Conservation (phyloP, 1,139 yeast genomes). For the Chernovozyma aurita region DNA sequence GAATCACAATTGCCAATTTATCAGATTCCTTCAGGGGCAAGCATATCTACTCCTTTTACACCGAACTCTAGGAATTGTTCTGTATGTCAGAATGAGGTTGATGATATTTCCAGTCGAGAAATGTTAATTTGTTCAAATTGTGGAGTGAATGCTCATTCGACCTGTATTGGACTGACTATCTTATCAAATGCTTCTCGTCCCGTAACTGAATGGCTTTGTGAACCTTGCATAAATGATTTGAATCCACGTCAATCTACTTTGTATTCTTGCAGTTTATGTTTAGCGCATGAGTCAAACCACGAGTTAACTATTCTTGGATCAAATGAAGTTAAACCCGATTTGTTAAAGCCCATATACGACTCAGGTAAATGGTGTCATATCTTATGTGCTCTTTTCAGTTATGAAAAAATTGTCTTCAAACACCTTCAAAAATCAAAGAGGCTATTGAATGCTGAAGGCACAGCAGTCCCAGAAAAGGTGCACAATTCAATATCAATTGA, state of each 20-base stretch:
- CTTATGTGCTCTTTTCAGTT: slow-evolving; percentile 60
- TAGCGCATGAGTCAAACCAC: slow-evolving; percentile 46
- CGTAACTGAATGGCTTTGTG: slow-evolving; percentile 69
- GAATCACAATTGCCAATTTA: slow-evolving; percentile 12
- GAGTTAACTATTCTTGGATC: slow-evolving; percentile 42
- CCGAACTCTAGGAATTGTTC: slow-evolving; percentile 42
- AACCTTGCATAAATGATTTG: slow-evolving; percentile 69
- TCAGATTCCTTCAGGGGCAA: slow-evolving; percentile 18
- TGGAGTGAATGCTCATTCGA: slow-evolving; percentile 65
- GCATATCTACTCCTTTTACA: slow-evolving; percentile 20
- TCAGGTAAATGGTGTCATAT: slow-evolving; percentile 78
- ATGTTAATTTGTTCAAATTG: slow-evolving; percentile 62
- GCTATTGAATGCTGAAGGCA: slow-evolving; percentile 7
- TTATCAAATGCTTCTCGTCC: slow-evolving; percentile 21
- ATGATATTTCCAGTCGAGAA: slow-evolving; percentile 16
- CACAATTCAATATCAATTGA: slow-evolving; percentile 21
- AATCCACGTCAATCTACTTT: slow-evolving; percentile 55
- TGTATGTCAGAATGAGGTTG: slow-evolving; percentile 49
- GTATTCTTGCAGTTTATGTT: slow-evolving; percentile 67
- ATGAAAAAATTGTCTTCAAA: slow-evolving; percentile 20
- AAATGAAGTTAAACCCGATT: slow-evolving; percentile 50
- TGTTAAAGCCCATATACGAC: slow-evolving; percentile 62
- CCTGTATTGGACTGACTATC: slow-evolving; percentile 59
- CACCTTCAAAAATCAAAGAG: slow-evolving; percentile 6
- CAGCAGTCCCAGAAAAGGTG: slow-evolving; percentile 13